Base-by-base conservation (phyloP, 2,329 filamentous ascomycete species). In the Colletotrichum plurivorum region DNA sequence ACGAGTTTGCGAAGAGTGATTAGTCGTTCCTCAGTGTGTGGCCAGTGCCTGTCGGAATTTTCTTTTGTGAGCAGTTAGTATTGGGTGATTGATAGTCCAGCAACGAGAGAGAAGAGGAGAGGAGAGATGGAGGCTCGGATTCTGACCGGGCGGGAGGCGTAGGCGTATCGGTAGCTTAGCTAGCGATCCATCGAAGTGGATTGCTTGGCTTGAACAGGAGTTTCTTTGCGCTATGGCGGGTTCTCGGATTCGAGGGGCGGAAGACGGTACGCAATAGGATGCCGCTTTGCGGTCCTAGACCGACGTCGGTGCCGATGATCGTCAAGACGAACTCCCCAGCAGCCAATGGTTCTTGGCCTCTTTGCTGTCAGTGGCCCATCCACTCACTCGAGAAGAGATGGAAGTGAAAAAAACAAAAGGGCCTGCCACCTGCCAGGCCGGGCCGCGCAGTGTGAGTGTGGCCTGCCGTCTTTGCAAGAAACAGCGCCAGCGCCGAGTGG, bases 251-350 rank as follows among this genome's bases (percentile, higher is more conserved):
- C 39, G 22, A 52, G 31, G 43, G 18, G 12, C n/a, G 56, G 27
- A 36, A 36, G 31, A 36, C 31, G 31, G 31, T 36, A 36, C 31
- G 31, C 31, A 36, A 36, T 36, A 10, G 31, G 31, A 36, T 36
- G 31, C 31, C 8, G 31, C 31, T 36, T 36, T 36, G 31, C 31
- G 31, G 31, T 36, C 31, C 52, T 66, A 55, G 62, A 43, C 61
- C 66, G 66, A 66, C 43, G 13, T 69, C 62, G 66, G 66, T 69
- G 62, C 66, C 66, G 66, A 56, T 55, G 66, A 66, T 69, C 62
- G 66, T 69, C 62, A 66, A 69, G 62, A 69, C 43, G 55, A 69
- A 66, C 54, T 18, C 16, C 41, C 18, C 65, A 20, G 59, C 53
- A 46, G 15, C 15, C 65, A 68, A 48, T 68, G 48, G 66, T 60